Evolutionary conservation across 2,329 filamentous ascomycete species (phyloP).

Genomic region (Rutstroemia sp.): DNA sequence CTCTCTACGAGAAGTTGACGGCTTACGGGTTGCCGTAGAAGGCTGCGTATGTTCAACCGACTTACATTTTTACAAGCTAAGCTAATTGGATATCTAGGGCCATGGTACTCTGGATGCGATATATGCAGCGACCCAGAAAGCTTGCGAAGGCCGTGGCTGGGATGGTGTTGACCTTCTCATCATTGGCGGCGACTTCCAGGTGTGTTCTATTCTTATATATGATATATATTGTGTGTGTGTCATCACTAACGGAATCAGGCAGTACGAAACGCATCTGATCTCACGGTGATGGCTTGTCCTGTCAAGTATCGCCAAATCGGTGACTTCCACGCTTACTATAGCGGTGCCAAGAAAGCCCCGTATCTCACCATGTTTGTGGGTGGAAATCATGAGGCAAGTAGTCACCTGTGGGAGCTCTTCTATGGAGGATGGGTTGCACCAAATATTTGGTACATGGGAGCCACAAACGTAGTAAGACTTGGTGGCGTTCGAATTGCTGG

Average conservation of each 20-base stretch:
- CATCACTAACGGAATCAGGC: slow-evolving; percentile 44
- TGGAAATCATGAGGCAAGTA: slow-evolving; percentile 92
- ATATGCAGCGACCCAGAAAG: slow-evolving; percentile 67
- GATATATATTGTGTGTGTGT: neutral
- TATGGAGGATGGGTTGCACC: slow-evolving; percentile 96
- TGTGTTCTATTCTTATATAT: slow-evolving; percentile 30
- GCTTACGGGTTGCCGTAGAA: slow-evolving; percentile 73
- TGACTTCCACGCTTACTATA: slow-evolving; percentile 94
- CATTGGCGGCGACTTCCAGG: slow-evolving; percentile 94
- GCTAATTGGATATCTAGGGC: slow-evolving; percentile 46
- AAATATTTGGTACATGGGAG: slow-evolving; percentile 95
- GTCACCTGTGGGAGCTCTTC: slow-evolving; percentile 84
- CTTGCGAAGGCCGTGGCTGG: slow-evolving; percentile 69
- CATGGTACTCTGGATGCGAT: slow-evolving; percentile 90
- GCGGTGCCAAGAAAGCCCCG: slow-evolving; percentile 66
- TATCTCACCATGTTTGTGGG: slow-evolving; percentile 89
- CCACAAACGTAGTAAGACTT: slow-evolving; percentile 78
- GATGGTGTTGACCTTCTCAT: slow-evolving; percentile 80
- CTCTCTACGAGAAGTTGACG: slow-evolving; percentile 26
- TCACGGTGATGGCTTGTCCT: slow-evolving; percentile 85
- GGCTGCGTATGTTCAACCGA: slow-evolving; percentile 62
- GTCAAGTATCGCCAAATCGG: slow-evolving; percentile 80
- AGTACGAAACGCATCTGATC: slow-evolving; percentile 78
- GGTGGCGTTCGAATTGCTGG: slow-evolving; percentile 83
- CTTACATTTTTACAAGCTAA: neutral